Percentiles rank a stretch among this genome's conserved stretches.
phyloP scores from a whole-genome alignment of 352 stramenopile species.

The Globisporangium abappressorium region DNA sequence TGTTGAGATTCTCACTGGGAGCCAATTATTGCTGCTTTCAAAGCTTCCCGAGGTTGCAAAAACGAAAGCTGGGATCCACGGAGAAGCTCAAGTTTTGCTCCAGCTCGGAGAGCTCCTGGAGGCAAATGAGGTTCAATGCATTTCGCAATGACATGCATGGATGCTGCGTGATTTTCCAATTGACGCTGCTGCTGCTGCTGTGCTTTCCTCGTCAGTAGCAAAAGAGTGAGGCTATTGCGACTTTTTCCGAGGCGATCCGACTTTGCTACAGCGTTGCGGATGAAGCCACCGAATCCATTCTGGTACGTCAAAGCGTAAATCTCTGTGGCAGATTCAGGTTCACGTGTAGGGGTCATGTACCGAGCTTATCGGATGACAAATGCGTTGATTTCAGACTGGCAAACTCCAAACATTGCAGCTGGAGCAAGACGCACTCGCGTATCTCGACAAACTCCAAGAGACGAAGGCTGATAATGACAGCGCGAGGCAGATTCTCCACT shows the following conservation, averaged over 20 bases:
- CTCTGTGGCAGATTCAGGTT: background rate
- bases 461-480: slow-evolving; percentile 15
- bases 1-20: background rate
- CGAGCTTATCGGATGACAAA: background rate
- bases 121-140: slow-evolving; percentile 25
- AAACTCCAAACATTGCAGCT: slow-evolving; percentile 40
- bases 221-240: slow-evolving; percentile 26
- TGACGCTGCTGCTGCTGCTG: background rate
- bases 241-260: slow-evolving; percentile 38
- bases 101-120: slow-evolving; percentile 41
- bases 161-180: background rate
- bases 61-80: slow-evolving; percentile 27
- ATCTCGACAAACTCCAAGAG: slow-evolving; percentile 23
- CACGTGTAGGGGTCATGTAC: background rate
- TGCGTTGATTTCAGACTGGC: slow-evolving; percentile 23
- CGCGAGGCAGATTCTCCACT: slow-evolving; percentile 35
- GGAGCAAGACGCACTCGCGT: slow-evolving; percentile 25
- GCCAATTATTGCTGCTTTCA: background rate
- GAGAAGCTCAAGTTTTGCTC: slow-evolving; percentile 44
- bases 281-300: slow-evolving; percentile 38
- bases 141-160: background rate
- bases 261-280: slow-evolving; percentile 44
- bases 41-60: slow-evolving; percentile 31
- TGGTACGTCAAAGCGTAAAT: slow-evolving; percentile 22
- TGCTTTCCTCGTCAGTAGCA: slow-evolving; percentile 20